Conservation (phyloP, 78 protist genomes). For the Guillardia theta region DNA sequence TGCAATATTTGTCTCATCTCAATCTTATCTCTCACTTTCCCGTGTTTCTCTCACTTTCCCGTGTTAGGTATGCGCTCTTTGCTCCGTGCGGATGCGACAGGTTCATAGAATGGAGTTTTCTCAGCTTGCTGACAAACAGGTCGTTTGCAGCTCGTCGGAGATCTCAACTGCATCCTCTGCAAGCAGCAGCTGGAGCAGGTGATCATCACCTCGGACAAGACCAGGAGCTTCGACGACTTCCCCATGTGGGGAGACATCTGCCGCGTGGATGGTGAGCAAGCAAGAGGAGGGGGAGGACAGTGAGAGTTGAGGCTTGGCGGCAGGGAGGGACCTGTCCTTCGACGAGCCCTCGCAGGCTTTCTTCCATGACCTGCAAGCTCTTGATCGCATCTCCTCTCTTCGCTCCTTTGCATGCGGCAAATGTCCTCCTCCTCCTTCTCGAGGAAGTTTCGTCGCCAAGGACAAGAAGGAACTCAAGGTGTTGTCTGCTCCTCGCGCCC, state of each 20-base stretch:
- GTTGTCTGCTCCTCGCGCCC: too few species aligned
- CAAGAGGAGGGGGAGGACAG: background rate
- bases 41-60: too few species aligned
- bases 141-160: too few species aligned
- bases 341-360: background rate
- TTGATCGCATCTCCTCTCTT: background rate
- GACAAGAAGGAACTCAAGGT: background rate
- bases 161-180: constrained; percentile 43
- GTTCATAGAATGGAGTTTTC: too few species aligned
- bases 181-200: constrained; percentile 25
- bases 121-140: too few species aligned
- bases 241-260: background rate
- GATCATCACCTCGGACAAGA: background rate
- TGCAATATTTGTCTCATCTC: too few species aligned
- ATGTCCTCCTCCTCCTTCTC: background rate
- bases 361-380: background rate
- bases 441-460: background rate
- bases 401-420: background rate
- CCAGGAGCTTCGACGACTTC: background rate
- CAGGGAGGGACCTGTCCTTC: background rate
- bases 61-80: too few species aligned
- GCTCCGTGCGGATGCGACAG: too few species aligned
- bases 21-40: too few species aligned
- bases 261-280: background rate
- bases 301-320: background rate